phyloP scores from a whole-genome alignment of 2,329 filamentous ascomycete species.

The Ambrosiella beaveri region DNA sequence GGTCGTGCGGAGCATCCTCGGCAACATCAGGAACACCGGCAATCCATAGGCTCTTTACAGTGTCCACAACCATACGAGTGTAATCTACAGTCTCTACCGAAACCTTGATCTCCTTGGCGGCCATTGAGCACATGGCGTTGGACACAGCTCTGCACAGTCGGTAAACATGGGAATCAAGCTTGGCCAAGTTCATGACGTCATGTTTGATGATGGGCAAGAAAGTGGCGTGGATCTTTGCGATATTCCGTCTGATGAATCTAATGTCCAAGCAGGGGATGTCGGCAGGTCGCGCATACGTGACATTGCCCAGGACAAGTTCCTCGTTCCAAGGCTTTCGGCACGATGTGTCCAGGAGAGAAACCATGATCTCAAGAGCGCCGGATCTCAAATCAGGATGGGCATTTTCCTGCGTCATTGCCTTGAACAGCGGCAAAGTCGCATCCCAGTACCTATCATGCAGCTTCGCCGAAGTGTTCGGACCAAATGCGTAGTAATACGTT shows the following conservation, averaged over 20 bases:
- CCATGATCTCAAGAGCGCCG: slow-evolving; percentile 51
- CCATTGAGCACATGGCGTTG: slow-evolving; percentile 4
- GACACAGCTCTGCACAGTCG: slow-evolving; percentile 5
- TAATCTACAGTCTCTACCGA: slow-evolving; percentile 69
- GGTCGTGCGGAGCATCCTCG: slow-evolving; percentile 10
- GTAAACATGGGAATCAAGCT: slow-evolving; percentile 32
- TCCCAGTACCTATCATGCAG: slow-evolving; percentile 68
- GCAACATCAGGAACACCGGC: slow-evolving; percentile 27
- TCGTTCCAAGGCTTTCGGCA: slow-evolving; percentile 52
- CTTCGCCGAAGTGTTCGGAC: slow-evolving; percentile 46
- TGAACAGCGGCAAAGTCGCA: slow-evolving; percentile 39
- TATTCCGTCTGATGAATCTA: slow-evolving; percentile 69
- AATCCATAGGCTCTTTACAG: slow-evolving; percentile 14
- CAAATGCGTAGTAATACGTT: slow-evolving; percentile 67
- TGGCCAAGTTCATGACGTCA: slow-evolving; percentile 44
- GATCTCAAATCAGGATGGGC: slow-evolving; percentile 23
- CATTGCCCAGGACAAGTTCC: slow-evolving; percentile 46
- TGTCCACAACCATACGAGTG: slow-evolving; percentile 23
- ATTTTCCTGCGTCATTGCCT: slow-evolving; percentile 6
- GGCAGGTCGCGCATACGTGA: slow-evolving; percentile 39
- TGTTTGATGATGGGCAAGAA: slow-evolving; percentile 42
- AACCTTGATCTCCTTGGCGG: slow-evolving; percentile 68
- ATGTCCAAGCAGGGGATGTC: slow-evolving; percentile 72
- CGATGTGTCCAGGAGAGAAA: slow-evolving; percentile 44
- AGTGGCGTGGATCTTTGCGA: slow-evolving; percentile 44